Conservation (phyloP, 2,329 filamentous ascomycete species). For the Incumbomyces lentus region DNA sequence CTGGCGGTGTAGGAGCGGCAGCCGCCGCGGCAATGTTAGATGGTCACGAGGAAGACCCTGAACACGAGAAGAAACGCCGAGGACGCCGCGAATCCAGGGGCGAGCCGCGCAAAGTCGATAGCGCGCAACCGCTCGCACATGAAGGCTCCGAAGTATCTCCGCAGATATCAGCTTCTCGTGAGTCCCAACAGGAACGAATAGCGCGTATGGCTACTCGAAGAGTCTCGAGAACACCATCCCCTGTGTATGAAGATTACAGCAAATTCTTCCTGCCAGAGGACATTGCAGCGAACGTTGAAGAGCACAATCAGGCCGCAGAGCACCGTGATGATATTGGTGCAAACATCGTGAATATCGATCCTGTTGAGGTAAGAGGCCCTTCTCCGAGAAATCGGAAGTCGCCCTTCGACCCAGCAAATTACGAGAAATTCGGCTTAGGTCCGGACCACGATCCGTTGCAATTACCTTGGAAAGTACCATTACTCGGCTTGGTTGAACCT, state of each 20-base stretch:
- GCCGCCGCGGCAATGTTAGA: constrained; percentile 25
- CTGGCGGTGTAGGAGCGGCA: constrained; percentile 35
- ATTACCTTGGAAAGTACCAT: constrained; percentile 38
- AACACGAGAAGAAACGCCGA: constrained; percentile 20
- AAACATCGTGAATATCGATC: constrained; percentile 19
- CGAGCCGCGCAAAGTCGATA: constrained; percentile 15
- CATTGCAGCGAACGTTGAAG: constrained; percentile 30
- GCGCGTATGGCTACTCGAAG: constrained; percentile 25
- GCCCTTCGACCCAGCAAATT: constrained; percentile 16
- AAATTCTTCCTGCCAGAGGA: constrained; percentile 34
- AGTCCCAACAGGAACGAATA: constrained; percentile 19
- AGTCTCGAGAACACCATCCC: constrained; percentile 24
- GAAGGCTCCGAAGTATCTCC: background rate
- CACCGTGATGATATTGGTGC: constrained; percentile 15
- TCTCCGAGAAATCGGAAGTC: constrained; percentile 6
- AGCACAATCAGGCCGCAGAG: constrained; percentile 21
- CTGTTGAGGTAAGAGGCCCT: constrained; percentile 1
- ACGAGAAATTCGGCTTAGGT: constrained; percentile 17
- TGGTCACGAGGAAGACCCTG: constrained; percentile 13
- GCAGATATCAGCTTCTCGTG: constrained; percentile 1
- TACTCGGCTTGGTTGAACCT: constrained; percentile 47
- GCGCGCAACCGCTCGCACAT: constrained; percentile 3
- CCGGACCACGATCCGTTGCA: constrained; percentile 16
- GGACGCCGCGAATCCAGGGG: constrained; percentile 22
- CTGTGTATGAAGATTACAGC: constrained; percentile 33